phyloP scores from a whole-genome alignment of 2,329 filamentous ascomycete genomes.

The Neurospora sp. region DNA sequence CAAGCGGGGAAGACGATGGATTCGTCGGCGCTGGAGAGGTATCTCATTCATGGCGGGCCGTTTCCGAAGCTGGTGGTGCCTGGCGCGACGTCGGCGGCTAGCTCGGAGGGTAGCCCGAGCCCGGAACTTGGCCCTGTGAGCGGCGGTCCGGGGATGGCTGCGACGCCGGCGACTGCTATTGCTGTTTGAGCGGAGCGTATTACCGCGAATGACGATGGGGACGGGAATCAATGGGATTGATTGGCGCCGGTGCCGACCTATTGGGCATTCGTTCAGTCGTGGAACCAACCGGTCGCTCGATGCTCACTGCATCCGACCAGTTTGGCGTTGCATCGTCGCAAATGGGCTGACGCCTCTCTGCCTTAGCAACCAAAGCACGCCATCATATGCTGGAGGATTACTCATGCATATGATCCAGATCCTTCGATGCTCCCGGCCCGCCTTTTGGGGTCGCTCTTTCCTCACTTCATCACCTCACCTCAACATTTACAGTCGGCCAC shows the following conservation, averaged over 20 bases:
- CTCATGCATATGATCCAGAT: background rate
- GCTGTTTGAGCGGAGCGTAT: background rate
- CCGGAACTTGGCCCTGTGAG: background rate
- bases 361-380: background rate
- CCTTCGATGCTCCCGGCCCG: background rate
- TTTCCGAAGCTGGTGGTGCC: conserved; percentile 22
- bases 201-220: background rate
- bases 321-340: background rate
- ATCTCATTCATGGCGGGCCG: conserved; percentile 27
- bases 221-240: background rate
- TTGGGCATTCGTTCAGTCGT: background rate
- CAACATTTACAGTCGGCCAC: background rate
- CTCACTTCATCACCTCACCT: background rate
- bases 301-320: background rate
- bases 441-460: background rate
- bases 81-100: background rate
- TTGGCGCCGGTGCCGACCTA: background rate
- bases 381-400: background rate
- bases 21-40: conserved; percentile 31
- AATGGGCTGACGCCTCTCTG: background rate
- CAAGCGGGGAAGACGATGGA: conserved; percentile 25
- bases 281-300: background rate
- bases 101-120: background rate
- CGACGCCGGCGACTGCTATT: background rate
- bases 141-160: background rate